Evolutionary conservation across 176 grass and related monocot species (phyloP).

Genomic region (Oryza meyeriana): DNA sequence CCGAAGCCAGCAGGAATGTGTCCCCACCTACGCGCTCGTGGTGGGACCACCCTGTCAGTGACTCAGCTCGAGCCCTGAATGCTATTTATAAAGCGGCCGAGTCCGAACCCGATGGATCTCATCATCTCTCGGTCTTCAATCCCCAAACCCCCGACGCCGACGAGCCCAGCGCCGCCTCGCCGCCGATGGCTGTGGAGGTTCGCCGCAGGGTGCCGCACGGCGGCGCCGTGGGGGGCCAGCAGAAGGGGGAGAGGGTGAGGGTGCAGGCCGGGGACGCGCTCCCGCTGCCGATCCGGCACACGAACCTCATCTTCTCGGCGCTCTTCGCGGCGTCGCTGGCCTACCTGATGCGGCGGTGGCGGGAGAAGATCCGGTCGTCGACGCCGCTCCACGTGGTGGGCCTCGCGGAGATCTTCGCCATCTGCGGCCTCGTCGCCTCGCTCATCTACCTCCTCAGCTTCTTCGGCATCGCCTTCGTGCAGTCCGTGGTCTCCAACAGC

Average conservation of each 20-base stretch:
- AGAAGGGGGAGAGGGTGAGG: slow-evolving; percentile 8
- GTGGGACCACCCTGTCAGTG: neutral
- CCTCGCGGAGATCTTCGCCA: slow-evolving; percentile 66
- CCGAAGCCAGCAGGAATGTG: neutral
- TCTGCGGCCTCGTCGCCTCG: slow-evolving; percentile 66
- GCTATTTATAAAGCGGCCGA: slow-evolving; percentile 10
- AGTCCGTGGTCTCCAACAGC: slow-evolving; percentile 68
- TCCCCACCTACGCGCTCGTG: neutral
- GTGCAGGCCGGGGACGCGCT: slow-evolving; percentile 59
- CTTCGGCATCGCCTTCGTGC: slow-evolving; percentile 81
- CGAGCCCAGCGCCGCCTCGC: slow-evolving; percentile 7
- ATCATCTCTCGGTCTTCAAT: neutral
- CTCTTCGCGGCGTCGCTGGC: slow-evolving; percentile 62
- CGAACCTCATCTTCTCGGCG: slow-evolving; percentile 61
- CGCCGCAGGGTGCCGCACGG: slow-evolving; percentile 22
- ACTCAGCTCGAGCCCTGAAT: neutral
- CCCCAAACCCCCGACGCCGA: slow-evolving; percentile 9
- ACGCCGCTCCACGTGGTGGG: slow-evolving; percentile 70
- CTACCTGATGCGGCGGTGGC: slow-evolving; percentile 78
- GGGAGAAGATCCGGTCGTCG: slow-evolving; percentile 70
- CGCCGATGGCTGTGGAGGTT: slow-evolving; percentile 29
- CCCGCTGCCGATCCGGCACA: slow-evolving; percentile 68
- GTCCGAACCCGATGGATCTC: neutral
- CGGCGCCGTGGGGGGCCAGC: no score
- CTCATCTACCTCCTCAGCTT: slow-evolving; percentile 84